Evolutionary conservation across 805 yeast genomes (phyloP).

Genomic region (Candida boleticola): DNA sequence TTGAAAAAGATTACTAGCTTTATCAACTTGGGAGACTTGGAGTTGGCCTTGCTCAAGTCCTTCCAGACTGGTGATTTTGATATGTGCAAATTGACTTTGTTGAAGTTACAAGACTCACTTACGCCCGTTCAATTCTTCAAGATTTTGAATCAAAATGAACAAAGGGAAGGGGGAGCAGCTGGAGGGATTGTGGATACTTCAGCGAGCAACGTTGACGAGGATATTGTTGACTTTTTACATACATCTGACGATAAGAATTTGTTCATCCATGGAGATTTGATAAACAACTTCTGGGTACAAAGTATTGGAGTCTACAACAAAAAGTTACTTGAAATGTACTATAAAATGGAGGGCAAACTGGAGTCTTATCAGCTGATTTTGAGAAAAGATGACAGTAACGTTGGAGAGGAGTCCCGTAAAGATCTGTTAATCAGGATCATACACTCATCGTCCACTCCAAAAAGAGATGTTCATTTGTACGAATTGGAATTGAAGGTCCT

Average conservation of each 20-base stretch:
- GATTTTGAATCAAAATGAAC: constrained; percentile 50
- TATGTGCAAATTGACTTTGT: constrained; percentile 55
- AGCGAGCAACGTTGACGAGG: constrained; percentile 11
- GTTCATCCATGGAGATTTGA: constrained; percentile 36
- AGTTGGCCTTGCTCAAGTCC: constrained; percentile 65
- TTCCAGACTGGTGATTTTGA: constrained; percentile 61
- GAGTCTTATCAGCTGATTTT: constrained; percentile 11
- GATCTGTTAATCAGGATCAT: constrained; percentile 16
- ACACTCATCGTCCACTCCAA: constrained; percentile 17
- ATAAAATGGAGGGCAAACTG: constrained; percentile 20
- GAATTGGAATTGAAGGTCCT: constrained; percentile 30
- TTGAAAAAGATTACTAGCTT: constrained; percentile 57
- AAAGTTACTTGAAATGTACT: constrained; percentile 25
- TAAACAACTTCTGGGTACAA: constrained; percentile 37
- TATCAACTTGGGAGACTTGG: constrained; percentile 69
- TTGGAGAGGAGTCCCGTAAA: not conserved
- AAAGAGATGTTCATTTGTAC: constrained; percentile 18
- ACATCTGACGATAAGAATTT: constrained; percentile 26
- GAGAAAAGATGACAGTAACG: not conserved
- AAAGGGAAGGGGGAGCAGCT: constrained; percentile 11
- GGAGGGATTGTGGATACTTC: constrained; percentile 29
- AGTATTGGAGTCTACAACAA: constrained; percentile 24
- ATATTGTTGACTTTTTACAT: constrained; percentile 19
- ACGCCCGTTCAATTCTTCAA: constrained; percentile 69
- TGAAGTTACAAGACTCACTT: constrained; percentile 52